These are phyloP conservation scores for Epichloe sibirici DNA, from an alignment of 2,329 filamentous ascomycete species.

Conservation along the genomic window DNA sequence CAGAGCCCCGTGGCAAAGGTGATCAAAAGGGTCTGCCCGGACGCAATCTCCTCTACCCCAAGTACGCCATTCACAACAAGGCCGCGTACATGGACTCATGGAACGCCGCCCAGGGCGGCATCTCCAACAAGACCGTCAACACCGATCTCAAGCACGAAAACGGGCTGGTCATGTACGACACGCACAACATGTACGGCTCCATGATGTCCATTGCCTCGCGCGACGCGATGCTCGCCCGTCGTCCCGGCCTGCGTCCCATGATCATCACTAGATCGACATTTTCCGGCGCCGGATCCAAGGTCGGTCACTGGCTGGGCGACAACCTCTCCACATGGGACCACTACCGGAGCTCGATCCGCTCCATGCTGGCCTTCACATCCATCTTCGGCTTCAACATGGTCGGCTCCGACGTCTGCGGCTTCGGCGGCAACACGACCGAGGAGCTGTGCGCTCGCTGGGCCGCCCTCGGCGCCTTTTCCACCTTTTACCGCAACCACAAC, in stretches of 20 bases:
- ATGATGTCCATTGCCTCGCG: constrained; percentile 70
- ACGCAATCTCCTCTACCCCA: constrained; percentile 59
- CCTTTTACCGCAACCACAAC: constrained; percentile 63
- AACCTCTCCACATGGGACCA: constrained; percentile 59
- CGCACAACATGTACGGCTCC: constrained; percentile 69
- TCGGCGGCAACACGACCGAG: constrained; percentile 49
- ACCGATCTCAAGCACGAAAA: constrained; percentile 69
- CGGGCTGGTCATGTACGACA: constrained; percentile 65
- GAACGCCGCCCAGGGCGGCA: constrained; percentile 47
- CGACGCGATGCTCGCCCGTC: constrained; percentile 50
- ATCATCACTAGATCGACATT: constrained; percentile 78
- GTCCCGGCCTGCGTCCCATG: constrained; percentile 61
- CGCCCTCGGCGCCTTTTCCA: constrained; percentile 54
- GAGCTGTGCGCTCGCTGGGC: constrained; percentile 59
- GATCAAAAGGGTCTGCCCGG: constrained; percentile 20
- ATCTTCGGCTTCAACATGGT: constrained; percentile 60
- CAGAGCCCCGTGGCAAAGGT: constrained; percentile 48
- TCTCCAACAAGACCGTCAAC: constrained; percentile 49
- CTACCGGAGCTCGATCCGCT: constrained; percentile 67
- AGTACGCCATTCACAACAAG: constrained; percentile 65
- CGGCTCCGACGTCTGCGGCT: constrained; percentile 68
- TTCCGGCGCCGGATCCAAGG: constrained; percentile 60
- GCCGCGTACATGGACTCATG: constrained; percentile 34
- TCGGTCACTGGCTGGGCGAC: constrained; percentile 75
- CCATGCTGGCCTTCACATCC: constrained; percentile 59